Base-by-base conservation (phyloP, 2,329 filamentous ascomycete species). In the Tolypocladium sp. region DNA sequence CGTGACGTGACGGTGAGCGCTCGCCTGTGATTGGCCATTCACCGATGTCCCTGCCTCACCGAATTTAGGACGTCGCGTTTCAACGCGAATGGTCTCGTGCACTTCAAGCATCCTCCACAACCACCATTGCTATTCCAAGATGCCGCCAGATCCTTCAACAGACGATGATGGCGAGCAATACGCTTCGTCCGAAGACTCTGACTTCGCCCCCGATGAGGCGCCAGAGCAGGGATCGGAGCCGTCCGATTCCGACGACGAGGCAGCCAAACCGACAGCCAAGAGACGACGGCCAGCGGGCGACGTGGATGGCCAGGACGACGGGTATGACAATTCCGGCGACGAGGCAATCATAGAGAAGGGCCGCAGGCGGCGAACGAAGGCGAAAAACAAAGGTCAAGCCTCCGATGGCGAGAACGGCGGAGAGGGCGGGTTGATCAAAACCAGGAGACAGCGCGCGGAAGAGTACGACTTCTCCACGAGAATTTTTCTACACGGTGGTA, bases 141-240 rank as follows among this genome's bases (percentile, higher is more conserved):
- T 82, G 80, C 65, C 74, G 15, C 66, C 72, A 55, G 77, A 79
- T 55, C 70, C 72, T 25, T 63, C 71, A 58, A 68, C 69, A 55
- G 74, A 78, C 57, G 78, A 80, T 22, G 77, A 80, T 27, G 79
- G 83, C 38, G 81, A 83, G 60, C 76, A 83, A 60, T 90, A 90
- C 66, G 83, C 79, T 20, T 90, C 87, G 2, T 86, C 87, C 4
- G 85, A 90, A 64, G 88, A 91, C 69, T 89, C 87, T 12, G 87
- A 91, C 68, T 91, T 91, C 62, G 82, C 85, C 30, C 83, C 82
- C n/a, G 85, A 84, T 53, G 77, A 77, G 22, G 79, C 68, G 35
- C 68, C 72, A n/a, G 77, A 76, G 38, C 78, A 75, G 20, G 76
- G 73, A 17, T 79, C 78, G 0, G 77, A 79, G 6, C 76, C 74